Conservation (phyloP, 1,284 basidiomycete species). For the Pisolithus thermaeus region DNA sequence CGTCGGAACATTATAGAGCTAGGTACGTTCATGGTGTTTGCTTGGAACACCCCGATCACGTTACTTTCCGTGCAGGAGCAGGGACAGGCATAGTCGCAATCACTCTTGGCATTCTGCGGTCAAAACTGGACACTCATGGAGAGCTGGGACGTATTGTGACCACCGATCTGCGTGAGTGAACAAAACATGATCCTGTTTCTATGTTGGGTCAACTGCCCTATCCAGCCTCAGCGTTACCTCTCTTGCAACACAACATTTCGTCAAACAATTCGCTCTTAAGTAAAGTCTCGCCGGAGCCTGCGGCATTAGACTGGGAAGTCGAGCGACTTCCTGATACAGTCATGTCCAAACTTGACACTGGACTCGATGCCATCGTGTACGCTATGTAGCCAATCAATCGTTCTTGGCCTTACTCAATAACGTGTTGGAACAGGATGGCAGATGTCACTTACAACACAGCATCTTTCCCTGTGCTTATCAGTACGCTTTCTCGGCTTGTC, state of each 20-base stretch:
- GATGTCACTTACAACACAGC: conserved; percentile 87
- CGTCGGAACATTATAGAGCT: conserved; percentile 54
- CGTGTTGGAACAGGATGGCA: conserved; percentile 56
- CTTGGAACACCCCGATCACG: not conserved
- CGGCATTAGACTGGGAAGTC: conserved; percentile 72
- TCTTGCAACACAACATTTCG: conserved; percentile 66
- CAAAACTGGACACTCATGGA: conserved; percentile 18
- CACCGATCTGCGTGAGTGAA: conserved; percentile 67
- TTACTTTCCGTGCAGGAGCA: conserved; percentile 46
- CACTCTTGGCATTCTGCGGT: conserved; percentile 51
- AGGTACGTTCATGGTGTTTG: conserved; percentile 37
- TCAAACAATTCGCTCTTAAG: conserved; percentile 40
- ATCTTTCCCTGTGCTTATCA: conserved; percentile 67
- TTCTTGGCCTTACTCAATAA: too few relatives aligned
- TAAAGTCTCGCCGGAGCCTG: conserved; percentile 32
- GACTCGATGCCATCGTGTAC: conserved; percentile 56
- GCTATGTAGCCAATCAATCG: too few relatives aligned
- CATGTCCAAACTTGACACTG: conserved; percentile 32
- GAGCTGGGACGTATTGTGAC: conserved; percentile 44
- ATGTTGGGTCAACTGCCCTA: not conserved
- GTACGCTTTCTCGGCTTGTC: conserved; percentile 47
- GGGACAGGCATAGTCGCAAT: conserved; percentile 79
- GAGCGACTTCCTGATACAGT: conserved; percentile 40
- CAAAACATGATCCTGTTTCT: not conserved
- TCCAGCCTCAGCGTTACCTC: conserved; percentile 72